phyloP scores from a whole-genome alignment of 2,329 filamentous ascomycete genomes.

The Hypomyces rosellus region DNA sequence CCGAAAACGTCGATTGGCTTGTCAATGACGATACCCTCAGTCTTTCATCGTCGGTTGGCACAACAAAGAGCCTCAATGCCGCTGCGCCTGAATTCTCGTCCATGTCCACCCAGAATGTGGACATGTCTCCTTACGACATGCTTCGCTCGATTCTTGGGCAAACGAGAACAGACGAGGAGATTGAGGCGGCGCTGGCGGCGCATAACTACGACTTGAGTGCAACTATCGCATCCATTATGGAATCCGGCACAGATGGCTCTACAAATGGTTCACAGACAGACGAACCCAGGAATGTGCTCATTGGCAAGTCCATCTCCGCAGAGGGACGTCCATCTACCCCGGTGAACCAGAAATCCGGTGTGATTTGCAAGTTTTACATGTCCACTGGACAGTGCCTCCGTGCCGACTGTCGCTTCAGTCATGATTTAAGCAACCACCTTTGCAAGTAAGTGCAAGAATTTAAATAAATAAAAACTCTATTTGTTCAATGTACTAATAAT shows the following conservation, averaged over 20 bases:
- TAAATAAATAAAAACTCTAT: background rate
- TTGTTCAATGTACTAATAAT: background rate
- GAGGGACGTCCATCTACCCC: slow-evolving; percentile 72
- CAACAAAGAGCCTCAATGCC: slow-evolving; percentile 66
- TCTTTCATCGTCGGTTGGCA: slow-evolving; percentile 66
- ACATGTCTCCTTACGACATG: slow-evolving; percentile 99
- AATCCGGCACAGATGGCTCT: slow-evolving; percentile 48
- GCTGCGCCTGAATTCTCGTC: slow-evolving; percentile 72
- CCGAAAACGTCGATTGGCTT: slow-evolving; percentile 94
- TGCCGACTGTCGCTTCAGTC: slow-evolving; percentile 93
- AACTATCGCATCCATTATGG: slow-evolving; percentile 84
- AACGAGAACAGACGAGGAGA: slow-evolving; percentile 85
- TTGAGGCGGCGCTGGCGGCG: slow-evolving; percentile 79
- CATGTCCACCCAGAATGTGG: slow-evolving; percentile 58
- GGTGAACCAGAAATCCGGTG: slow-evolving; percentile 68
- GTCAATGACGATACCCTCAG: slow-evolving; percentile 83
- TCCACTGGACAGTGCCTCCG: slow-evolving; percentile 92
- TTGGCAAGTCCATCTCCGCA: slow-evolving; percentile 83
- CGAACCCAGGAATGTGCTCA: slow-evolving; percentile 63
- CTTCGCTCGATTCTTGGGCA: slow-evolving; percentile 89
- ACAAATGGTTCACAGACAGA: slow-evolving; percentile 31
- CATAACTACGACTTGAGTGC: slow-evolving; percentile 92
- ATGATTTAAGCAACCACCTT: slow-evolving; percentile 89
- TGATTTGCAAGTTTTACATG: slow-evolving; percentile 96
- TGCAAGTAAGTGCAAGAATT: slow-evolving; percentile 78